Base-by-base conservation (phyloP, 495 filamentous ascomycete genomes). In the Apodospora peruviana region DNA sequence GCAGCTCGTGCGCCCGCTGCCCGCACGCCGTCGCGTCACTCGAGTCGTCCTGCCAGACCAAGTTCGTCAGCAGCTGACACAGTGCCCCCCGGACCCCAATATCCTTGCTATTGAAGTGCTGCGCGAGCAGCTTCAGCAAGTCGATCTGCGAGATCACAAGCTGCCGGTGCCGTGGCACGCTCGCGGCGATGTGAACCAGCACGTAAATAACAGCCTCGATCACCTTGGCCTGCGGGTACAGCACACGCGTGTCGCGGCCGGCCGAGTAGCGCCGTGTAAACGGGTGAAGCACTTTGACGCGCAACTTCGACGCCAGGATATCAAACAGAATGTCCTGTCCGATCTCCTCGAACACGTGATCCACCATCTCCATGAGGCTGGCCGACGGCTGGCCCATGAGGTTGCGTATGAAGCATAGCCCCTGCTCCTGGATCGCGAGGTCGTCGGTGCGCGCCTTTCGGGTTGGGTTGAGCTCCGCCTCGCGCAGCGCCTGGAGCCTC, bases 351-450 rank as follows among this genome's bases (percentile, higher is more conserved):
- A 95, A 85, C n/a, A 96, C 64, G 57, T 81, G 80, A 53, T 95
- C 90, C 49, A 95, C 85, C 83, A 95, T 90, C 53, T 89, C 85
- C 7, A 77, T 69, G 16, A 50, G 48, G 48, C 39, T 47, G 38
- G 24, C 44, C 18, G 48, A 46, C 45, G 54, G 50, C 10, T 48
- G 46, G 47, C 82, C 84, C 52, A 95, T 84, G n/a, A 96, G 73
- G 63, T 98, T 98, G 40, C 90, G 78, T 45, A 98, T 78, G 49
- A 93, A 81, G 44, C 91, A 86, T 24, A 97, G 78, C 0, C 82
- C 89, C 63, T 97, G 90, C 52, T 95, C 88, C 62, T 96, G 91
- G 14, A 96, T 85, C 2, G 81, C 82, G 34, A 93, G 74, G 45
- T 91, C 89, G 58, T 94, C 88, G 46, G 81, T 82, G 24, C 83